Base-by-base conservation (phyloP, 192 early-diverging fungal species). In the Funneliformis geosporum region DNA sequence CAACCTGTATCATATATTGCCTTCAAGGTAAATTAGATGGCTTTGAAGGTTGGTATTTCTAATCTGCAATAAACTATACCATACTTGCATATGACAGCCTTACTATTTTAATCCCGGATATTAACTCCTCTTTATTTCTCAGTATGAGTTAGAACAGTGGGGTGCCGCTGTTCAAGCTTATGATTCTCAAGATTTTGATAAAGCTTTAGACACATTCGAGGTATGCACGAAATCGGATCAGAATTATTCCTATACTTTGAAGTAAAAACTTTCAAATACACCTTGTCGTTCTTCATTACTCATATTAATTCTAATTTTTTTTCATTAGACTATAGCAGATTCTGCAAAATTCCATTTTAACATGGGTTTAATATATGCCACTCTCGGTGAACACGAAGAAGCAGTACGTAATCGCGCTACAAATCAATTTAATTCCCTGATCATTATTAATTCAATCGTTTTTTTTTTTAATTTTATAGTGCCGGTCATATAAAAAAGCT, bases 261-360 rank as follows among this genome's bases (percentile, higher is more conserved):
- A 74, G 43, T 38, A 67, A 59, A 39, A 38, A 61, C 38, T 79
- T 81, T 80, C 33, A 33, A 33, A 33, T 33, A 2, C 33, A 33
- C 2, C 33, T 33, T 33, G 33, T 33, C 2, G 33, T 2, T 2
- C 40, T 75, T 42, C n/a, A n/a, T n/a, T 60, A 43, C 40, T 76
- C 60, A 25, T 75, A 70, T 43, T 39, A 66, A 40, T 43, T 83
- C 83, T 42, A 28, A 8, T 79, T 61, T 46, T 27, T 60, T 16
- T 42, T 43, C 10, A 46, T 21, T 85, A 93, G 91, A 83, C 84
- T 40, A 91, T 99, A 75, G 96, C 96, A 47, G 95, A 97, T 82
- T 92, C 91, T 21, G 91, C 96, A 50, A 97, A 96, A 85, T 96
- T 98, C 67, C 95, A 96, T 84, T 99, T 98, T 85, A 99, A 98